Base-by-base conservation (phyloP, 352 stramenopile species). In the Pythium aquatile region DNA sequence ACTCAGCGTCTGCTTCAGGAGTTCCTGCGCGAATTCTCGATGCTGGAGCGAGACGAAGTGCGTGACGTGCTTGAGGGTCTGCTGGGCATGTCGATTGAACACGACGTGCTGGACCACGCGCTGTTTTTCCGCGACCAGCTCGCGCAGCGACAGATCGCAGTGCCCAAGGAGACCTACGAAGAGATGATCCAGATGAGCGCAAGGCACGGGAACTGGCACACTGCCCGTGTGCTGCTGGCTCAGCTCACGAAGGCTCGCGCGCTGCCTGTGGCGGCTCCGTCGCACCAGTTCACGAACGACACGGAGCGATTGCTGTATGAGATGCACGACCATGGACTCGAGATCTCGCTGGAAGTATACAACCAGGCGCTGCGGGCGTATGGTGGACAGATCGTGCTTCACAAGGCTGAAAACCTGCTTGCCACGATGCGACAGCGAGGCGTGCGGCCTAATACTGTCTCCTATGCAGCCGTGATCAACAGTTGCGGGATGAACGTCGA, bases 291-390 rank as follows among this genome's bases (percentile, higher is more conserved):
- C 64, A 79, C 77, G 9, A 61, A 76, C 44, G 78, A 90, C 20
- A 83, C 87, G 35, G 40, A 63, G 2, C 55, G 61, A 8, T 63
- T 90, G 55, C 60, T 92, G 26, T 39, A 70, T 8, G 81, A 90
- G 3, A 79, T 92, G 76, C 37, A 76, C 6, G 33, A 20, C 3
- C 55, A 85, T 17, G 63, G 61, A 5, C 63, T 89, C 26, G 70
- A 73, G 1, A 73, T 83, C 26, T 61, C 77, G 5, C 55, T 85
- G 29, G 13, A 51, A 0, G 59, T 88, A 3, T 90, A 83, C 63
- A 92, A 92, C 59, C 78, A 81, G n/a, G 81, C 78, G 29, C 58
- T 92, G 48, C 74, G 81, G 16, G 85, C 85, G 51, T 86, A 81
- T 46, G 83, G 76, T 3, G 63, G 74, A 32, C 58, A 81, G 24